Percentiles rank a stretch among this genome's conserved stretches.
phyloP scores from a whole-genome alignment of 208 protist species.

The Endotrypanum monterogeii region DNA sequence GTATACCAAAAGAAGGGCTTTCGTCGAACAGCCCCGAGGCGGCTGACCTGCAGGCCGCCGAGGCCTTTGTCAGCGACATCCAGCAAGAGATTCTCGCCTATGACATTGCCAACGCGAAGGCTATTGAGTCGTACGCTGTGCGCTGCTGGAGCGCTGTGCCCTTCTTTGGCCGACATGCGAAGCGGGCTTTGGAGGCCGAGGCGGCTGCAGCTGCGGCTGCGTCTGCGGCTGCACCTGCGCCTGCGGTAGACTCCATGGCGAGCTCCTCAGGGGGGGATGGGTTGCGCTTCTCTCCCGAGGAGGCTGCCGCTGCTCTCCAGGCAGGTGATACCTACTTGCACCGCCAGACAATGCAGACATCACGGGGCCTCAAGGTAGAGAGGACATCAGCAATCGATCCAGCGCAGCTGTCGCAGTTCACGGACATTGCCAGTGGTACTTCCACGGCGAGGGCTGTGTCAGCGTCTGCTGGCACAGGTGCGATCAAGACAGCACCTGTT shows the following conservation, averaged over 20 bases:
- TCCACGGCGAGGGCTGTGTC: neutral
- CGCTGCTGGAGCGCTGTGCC: slow-evolving; percentile 62
- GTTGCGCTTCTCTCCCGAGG: slow-evolving; percentile 23
- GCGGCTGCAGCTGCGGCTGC: slow-evolving; percentile 16
- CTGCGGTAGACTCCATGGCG: neutral
- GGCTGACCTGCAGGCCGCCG: slow-evolving; percentile 68
- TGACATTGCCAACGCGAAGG: slow-evolving; percentile 81
- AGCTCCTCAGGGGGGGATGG: slow-evolving; percentile 2
- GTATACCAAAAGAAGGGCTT: slow-evolving; percentile 65
- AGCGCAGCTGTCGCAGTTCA: slow-evolving; percentile 16
- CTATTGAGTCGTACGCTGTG: slow-evolving; percentile 70
- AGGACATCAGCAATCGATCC: slow-evolving; percentile 48
- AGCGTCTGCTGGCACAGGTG: neutral
- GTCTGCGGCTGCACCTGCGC: neutral
- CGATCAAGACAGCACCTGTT: neutral
- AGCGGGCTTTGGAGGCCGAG: slow-evolving; percentile 39
- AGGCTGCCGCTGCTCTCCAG: slow-evolving; percentile 33
- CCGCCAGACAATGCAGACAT: slow-evolving; percentile 30
- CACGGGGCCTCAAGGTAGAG: slow-evolving; percentile 52
- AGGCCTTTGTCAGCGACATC: slow-evolving; percentile 80
- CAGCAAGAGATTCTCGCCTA: slow-evolving; percentile 81
- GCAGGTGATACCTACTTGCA: slow-evolving; percentile 37
- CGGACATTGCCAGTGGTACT: neutral
- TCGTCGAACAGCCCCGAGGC: slow-evolving; percentile 55
- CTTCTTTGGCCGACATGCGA: slow-evolving; percentile 52